phyloP scores from a whole-genome alignment of 1,139 yeast species.

The Candida gigantensis region DNA sequence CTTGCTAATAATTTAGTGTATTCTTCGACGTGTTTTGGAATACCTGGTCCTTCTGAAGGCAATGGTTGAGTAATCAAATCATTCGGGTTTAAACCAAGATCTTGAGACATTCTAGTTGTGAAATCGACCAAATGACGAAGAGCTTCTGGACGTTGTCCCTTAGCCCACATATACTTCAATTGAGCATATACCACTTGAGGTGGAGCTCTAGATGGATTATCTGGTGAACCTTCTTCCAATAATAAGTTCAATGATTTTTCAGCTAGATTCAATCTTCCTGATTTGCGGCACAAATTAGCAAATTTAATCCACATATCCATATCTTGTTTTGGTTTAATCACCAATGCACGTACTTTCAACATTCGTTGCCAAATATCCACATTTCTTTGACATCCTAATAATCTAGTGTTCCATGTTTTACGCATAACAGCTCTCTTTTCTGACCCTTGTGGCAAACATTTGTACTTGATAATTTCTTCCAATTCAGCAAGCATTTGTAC shows the following conservation, averaged over 20 bases:
- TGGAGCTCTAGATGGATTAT: slow-evolving; percentile 76
- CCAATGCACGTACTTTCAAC: slow-evolving; percentile 89
- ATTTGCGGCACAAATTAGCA: slow-evolving; percentile 92
- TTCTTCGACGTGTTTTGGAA: slow-evolving; percentile 74
- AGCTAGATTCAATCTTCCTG: slow-evolving; percentile 88
- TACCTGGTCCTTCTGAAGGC: slow-evolving; percentile 74
- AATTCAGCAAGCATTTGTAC: slow-evolving; percentile 96
- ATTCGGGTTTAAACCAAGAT: slow-evolving; percentile 74
- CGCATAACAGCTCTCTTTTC: slow-evolving; percentile 78
- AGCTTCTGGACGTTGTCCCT: slow-evolving; percentile 87
- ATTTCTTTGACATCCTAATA: slow-evolving; percentile 91
- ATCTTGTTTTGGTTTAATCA: slow-evolving; percentile 92
- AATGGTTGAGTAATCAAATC: slow-evolving; percentile 87
- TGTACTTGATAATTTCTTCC: slow-evolving; percentile 91
- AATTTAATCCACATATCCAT: slow-evolving; percentile 98
- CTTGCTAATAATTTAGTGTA: slow-evolving; percentile 88
- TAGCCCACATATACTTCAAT: slow-evolving; percentile 95
- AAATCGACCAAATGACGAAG: slow-evolving; percentile 82
- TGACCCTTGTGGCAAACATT: slow-evolving; percentile 78
- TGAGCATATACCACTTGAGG: slow-evolving; percentile 98
- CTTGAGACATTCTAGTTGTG: slow-evolving; percentile 87
- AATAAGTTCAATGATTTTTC: slow-evolving; percentile 85
- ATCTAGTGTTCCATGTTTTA: slow-evolving; percentile 90
- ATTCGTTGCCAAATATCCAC: slow-evolving; percentile 98
- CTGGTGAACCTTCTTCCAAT: slow-evolving; percentile 60